Evolutionary conservation across 2,329 filamentous ascomycete species (phyloP).

Genomic region (Epicoccum sorghinum): DNA sequence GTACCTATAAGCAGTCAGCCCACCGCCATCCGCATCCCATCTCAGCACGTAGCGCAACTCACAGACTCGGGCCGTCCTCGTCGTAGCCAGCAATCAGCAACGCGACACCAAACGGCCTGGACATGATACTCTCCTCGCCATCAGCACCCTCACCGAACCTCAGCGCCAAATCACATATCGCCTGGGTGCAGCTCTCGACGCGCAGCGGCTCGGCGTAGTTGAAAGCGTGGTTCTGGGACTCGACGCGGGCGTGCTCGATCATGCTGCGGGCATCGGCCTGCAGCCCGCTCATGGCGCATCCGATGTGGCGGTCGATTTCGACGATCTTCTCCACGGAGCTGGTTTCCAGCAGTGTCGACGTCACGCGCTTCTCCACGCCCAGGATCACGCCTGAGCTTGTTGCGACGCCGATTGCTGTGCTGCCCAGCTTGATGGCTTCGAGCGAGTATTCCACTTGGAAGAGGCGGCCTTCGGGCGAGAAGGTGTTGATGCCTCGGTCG

Average conservation of each 20-base stretch:
- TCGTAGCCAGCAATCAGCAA: constrained; percentile 96
- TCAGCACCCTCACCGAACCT: constrained; percentile 97
- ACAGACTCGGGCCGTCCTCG: constrained; percentile 93
- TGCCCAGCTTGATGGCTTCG: constrained; percentile 99
- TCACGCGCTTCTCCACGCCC: constrained; percentile 98
- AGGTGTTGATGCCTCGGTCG: constrained; percentile 99
- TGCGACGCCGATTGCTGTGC: constrained; percentile 96
- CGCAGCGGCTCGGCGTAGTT: constrained; percentile 95
- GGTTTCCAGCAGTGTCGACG: constrained; percentile 94
- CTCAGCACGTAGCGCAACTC: constrained; percentile 38
- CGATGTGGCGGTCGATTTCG: constrained; percentile 98
- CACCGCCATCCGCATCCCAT: background rate
- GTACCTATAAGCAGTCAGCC: constrained; percentile 62
- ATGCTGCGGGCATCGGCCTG: constrained; percentile 98
- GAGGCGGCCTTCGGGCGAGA: constrained; percentile 98
- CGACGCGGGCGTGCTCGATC: constrained; percentile 97
- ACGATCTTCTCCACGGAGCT: constrained; percentile 99
- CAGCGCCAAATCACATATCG: constrained; percentile 95
- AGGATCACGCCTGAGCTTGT: constrained; percentile 95
- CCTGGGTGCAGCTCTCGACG: constrained; percentile 97
- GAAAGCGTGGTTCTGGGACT: constrained; percentile 96
- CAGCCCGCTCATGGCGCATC: constrained; percentile 97
- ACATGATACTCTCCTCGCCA: constrained; percentile 99
- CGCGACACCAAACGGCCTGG: constrained; percentile 93
- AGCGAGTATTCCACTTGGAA: constrained; percentile 99